Conservation (phyloP, 2,329 filamentous ascomycete genomes). For the Cladosporium oxysporum region DNA sequence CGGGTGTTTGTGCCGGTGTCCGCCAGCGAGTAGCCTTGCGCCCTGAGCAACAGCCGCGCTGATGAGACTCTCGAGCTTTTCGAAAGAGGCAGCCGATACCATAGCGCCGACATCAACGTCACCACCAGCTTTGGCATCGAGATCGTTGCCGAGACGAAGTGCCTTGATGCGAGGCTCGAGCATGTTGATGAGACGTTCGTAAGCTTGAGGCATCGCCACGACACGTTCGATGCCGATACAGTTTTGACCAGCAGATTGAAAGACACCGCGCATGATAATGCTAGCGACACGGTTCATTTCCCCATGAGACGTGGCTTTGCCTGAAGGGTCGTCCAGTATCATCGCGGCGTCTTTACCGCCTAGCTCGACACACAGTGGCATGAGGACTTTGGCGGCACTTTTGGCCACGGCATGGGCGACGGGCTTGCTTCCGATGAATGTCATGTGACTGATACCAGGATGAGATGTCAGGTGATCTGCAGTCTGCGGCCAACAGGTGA, state of each 20-base stretch:
- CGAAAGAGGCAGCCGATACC: slow-evolving; percentile 77
- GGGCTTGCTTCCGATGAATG: slow-evolving; percentile 88
- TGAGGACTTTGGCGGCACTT: slow-evolving; percentile 83
- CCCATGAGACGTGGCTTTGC: slow-evolving; percentile 46
- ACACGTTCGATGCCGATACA: slow-evolving; percentile 97
- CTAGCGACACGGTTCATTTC: slow-evolving; percentile 72
- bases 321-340: slow-evolving; percentile 73
- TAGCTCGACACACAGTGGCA: slow-evolving; percentile 84
- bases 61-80: slow-evolving; percentile 74
- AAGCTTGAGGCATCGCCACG: slow-evolving; percentile 74
- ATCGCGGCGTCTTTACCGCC: slow-evolving; percentile 95
- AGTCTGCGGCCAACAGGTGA: slow-evolving; percentile 84
- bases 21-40: slow-evolving; percentile 79
- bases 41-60: slow-evolving; percentile 74
- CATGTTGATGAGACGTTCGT: slow-evolving; percentile 69
- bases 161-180: slow-evolving; percentile 73
- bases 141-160: slow-evolving; percentile 73
- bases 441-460: slow-evolving; percentile 80
- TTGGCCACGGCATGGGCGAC: slow-evolving; percentile 87
- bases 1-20: slow-evolving; percentile 70
- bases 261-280: slow-evolving; percentile 86
- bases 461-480: slow-evolving; percentile 84
- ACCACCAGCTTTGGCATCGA: slow-evolving; percentile 50
- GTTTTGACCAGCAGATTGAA: slow-evolving; percentile 95
- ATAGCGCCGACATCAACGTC: slow-evolving; percentile 81